phyloP scores from a whole-genome alignment of 2,329 filamentous ascomycete genomes.

The Sarocladium kiliense region DNA sequence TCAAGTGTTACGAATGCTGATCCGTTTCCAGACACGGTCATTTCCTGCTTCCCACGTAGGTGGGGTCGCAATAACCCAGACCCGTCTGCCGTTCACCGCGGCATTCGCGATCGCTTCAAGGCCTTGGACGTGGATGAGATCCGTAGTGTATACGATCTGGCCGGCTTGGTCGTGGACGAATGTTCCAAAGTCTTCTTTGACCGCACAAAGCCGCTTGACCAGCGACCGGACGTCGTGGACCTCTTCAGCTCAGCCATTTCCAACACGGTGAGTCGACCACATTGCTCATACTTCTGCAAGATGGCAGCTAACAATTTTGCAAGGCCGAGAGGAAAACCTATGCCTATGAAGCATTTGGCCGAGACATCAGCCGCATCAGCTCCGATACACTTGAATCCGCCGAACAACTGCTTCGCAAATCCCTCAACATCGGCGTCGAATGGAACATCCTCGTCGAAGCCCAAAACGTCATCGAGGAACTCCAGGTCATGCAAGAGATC shows the following conservation, averaged over 20 bases:
- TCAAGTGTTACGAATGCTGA: conserved; percentile 11
- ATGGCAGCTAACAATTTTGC: neutral
- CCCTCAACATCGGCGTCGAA: conserved; percentile 16
- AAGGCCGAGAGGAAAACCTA: conserved; percentile 14
- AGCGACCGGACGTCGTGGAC: conserved; percentile 15
- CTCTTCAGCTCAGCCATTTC: conserved; percentile 16
- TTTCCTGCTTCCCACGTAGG: conserved; percentile 31
- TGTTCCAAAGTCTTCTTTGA: conserved; percentile 17
- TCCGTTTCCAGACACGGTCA: conserved; percentile 26
- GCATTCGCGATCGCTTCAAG: conserved; percentile 29
- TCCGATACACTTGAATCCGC: conserved; percentile 21
- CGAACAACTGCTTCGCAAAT: conserved; percentile 16
- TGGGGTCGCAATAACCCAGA: conserved; percentile 33
- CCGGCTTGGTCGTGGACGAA: conserved; percentile 14
- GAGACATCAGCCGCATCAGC: conserved; percentile 16
- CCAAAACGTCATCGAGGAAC: conserved; percentile 15
- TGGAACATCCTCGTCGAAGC: conserved; percentile 15
- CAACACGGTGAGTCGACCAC: conserved; percentile 11
- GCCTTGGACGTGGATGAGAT: conserved; percentile 11
- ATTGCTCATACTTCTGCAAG: neutral
- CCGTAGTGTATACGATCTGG: conserved; percentile 14
- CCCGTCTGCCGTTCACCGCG: conserved; percentile 28
- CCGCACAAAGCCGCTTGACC: conserved; percentile 13
- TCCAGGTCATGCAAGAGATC: conserved; percentile 16
- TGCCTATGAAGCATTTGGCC: conserved; percentile 15